Evolutionary conservation across 805 yeast species (phyloP), one percentile per base, ranked within the genome.

Genomic region (Spathaspora gorwiae): DNA sequence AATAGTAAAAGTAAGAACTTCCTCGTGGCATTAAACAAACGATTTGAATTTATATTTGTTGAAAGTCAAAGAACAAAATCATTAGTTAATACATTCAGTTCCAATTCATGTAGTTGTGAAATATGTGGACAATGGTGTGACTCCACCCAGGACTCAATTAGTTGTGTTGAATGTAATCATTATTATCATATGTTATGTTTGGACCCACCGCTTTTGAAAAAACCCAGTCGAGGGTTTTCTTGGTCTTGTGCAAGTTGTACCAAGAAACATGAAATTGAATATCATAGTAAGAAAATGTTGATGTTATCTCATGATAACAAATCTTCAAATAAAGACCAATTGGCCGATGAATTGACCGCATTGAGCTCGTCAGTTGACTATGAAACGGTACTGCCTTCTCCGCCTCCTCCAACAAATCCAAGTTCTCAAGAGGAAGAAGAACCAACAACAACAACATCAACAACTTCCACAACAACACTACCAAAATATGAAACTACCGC

Each of bases 191-290:
- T 90, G 79, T 70, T 80, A 33, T 90, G 98, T 57, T 75, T 90
- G 40, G 87, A 84, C 48, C 97, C 97, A 1, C 97, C 97, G 1
- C 64, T 89, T 35, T 60, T 78, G 43, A 78, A 79, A 50, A 87
- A 87, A 56, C 97, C 96, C 1, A 82, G 87, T 37, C 68, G 95
- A 46, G 96, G 96, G 1, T 86, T 88, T 59, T 87, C 89, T 7
- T 90, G 97, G 97, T 77, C 88, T 26, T 90, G 97, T 69, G 90
- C 87, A 27, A 60, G 69, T 5, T 90, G 97, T 66, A 73, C 83
- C n/a, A 77, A 79, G 52, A 74, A 69, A 30, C 75, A 77, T 42
- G 84, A 81, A 39, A 50, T 65, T 30, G 72, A 68, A 45, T 61
- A 69, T 45, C 69, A 65, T 44, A 61, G 62, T 52, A 73, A 61